Conservation (phyloP, 345 rosid species). For the Sisymbrium irio region DNA sequence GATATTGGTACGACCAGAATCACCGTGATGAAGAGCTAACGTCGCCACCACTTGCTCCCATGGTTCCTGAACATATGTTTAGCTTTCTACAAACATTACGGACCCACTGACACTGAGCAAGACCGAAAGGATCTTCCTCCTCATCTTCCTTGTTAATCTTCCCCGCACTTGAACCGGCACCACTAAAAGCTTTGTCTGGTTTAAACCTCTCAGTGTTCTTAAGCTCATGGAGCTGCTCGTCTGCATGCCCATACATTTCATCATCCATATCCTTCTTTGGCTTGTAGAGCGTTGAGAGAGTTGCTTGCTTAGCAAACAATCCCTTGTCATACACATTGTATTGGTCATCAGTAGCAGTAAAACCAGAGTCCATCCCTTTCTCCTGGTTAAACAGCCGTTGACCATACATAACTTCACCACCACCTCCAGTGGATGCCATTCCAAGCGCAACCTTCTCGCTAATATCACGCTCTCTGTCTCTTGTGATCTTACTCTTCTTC, state of each 20-base stretch:
- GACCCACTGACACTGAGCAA: constrained; percentile 51
- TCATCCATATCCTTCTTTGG: constrained; percentile 83
- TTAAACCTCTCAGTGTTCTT: constrained; percentile 74
- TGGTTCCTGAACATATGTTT: background rate
- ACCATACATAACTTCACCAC: constrained; percentile 91
- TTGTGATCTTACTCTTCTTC: constrained; percentile 93
- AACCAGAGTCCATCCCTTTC: constrained; percentile 97
- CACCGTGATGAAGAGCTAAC: too few species aligned
- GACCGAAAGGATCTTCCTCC: constrained; percentile 48
- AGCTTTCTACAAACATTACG: constrained; percentile 33
- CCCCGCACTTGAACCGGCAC: constrained; percentile 43
- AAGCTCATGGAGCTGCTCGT: constrained; percentile 70
- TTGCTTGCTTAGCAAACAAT: constrained; percentile 76
- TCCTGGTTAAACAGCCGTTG: constrained; percentile 92
- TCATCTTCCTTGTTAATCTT: constrained; percentile 73
- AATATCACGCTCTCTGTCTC: constrained; percentile 90
- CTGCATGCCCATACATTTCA: constrained; percentile 75
- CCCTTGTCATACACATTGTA: constrained; percentile 90
- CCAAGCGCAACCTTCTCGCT: constrained; percentile 97
- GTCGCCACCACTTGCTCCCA: too few species aligned
- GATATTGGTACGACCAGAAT: too few species aligned
- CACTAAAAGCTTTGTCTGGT: constrained; percentile 62
- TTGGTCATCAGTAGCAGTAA: constrained; percentile 83
- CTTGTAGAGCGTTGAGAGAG: constrained; percentile 79
- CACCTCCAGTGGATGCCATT: constrained; percentile 81